Conservation (phyloP, 108 stramenopile species). For the Thalassiosira profunda region DNA sequence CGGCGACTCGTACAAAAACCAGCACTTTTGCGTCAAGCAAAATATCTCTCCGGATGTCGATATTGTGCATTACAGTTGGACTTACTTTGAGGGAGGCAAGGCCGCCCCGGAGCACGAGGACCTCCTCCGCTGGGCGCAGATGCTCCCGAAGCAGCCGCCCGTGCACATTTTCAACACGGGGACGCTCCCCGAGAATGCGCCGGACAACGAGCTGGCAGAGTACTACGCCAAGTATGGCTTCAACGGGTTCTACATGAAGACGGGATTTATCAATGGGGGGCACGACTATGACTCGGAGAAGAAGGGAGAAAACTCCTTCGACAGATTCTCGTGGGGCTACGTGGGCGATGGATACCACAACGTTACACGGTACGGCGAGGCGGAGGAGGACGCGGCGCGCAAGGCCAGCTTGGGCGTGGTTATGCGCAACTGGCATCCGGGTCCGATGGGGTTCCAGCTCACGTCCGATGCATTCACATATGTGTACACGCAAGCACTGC, state of each 20-base stretch:
- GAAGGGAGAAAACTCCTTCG: constrained; percentile 15
- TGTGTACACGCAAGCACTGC: constrained; percentile 49
- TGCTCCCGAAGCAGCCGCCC: constrained; percentile 49
- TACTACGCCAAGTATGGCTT: constrained; percentile 45
- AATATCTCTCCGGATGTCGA: constrained; percentile 44
- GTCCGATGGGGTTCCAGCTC: constrained; percentile 56
- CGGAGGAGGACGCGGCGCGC: constrained; percentile 29
- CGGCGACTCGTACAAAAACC: constrained; percentile 46
- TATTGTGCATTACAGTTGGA: constrained; percentile 54
- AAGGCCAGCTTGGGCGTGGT: constrained; percentile 15
- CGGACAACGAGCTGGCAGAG: constrained; percentile 5
- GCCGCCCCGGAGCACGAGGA: constrained; percentile 27
- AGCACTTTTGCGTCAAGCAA: constrained; percentile 51
- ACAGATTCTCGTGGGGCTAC: constrained; percentile 45
- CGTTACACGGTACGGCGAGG: constrained; percentile 52
- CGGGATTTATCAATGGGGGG: constrained; percentile 35
- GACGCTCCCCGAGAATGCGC: background rate
- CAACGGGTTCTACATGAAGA: constrained; percentile 34
- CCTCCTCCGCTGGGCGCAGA: constrained; percentile 40
- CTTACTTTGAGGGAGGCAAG: constrained; percentile 49
- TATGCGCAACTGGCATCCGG: constrained; percentile 56
- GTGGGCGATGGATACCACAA: constrained; percentile 56
- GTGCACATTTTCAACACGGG: constrained; percentile 45
- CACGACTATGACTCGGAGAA: constrained; percentile 42
- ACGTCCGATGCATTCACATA: constrained; percentile 58